A percentile compares a stretch with the other conserved stretches of the same genome.
These are phyloP conservation scores for Bromus sterilis DNA, from an alignment of 176 grass and related monocot species.

Conservation along the genomic window DNA sequence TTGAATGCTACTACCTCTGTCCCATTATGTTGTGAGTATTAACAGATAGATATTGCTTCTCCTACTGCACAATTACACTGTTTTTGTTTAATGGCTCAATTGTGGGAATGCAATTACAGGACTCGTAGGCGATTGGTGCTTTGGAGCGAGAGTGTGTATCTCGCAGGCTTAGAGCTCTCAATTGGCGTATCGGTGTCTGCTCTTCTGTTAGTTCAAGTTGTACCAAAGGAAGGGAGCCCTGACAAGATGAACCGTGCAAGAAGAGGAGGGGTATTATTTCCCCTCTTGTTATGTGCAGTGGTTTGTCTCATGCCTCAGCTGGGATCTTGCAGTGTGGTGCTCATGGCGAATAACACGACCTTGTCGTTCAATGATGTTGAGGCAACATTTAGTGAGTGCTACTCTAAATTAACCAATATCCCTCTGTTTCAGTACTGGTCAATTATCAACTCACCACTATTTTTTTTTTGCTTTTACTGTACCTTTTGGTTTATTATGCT, in stretches of 20 bases:
- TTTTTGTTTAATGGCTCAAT: neutral
- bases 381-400: conserved; percentile 67
- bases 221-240: neutral
- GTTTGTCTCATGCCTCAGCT: conserved; percentile 32
- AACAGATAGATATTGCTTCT: neutral
- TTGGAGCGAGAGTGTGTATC: neutral
- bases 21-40: too few relatives aligned
- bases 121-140: neutral
- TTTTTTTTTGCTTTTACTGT: neutral
- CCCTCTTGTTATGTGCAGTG: conserved; percentile 8
- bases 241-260: conserved; percentile 1
- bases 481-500: neutral
- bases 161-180: neutral
- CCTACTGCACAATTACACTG: neutral
- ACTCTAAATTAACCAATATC: neutral
- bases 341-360: conserved; percentile 55
- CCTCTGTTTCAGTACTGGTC: conserved; percentile 1
- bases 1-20: neutral
- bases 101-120: neutral
- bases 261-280: conserved; percentile 12
- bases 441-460: neutral
- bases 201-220: neutral
- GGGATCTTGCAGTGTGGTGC: conserved; percentile 47
- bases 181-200: neutral
- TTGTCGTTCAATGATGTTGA: conserved; percentile 62